Base-by-base conservation (phyloP, 176 grass and related monocot species). In the Musa beccarii region DNA sequence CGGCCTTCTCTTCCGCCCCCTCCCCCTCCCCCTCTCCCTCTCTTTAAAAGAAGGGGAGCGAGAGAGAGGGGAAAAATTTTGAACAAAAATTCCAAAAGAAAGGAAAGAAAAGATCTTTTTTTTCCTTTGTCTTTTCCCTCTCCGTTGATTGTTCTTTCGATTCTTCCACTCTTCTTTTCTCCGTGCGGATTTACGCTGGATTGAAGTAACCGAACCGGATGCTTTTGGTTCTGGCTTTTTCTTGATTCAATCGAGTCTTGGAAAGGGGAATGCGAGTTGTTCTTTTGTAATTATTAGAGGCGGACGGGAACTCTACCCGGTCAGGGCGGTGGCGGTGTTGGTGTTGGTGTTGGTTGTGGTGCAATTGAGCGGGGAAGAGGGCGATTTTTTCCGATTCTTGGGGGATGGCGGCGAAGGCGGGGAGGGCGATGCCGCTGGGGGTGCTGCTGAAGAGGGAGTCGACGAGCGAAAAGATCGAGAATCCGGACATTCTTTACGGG, bases 381-480 rank as follows among this genome's bases (percentile, higher is more conserved):
- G 15, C 24, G 8, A 8, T 71, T 11, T 71, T 17, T 64, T 54
- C 49, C 52, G 22, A 65, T 28, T 10, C 50, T 14, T 28, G 13
- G 10, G n/a, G 20, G 52, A 53, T 81, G 80, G 73, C 79, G 74
- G 77, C 49, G 66, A 76, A 79, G 78, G 25, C 83, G 59, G 65
- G 68, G 81, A 52, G 68, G 63, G 24, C 29, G 52, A 91, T 99
- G 80, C 88, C 95, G 16, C 72, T 99, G 12, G 90, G 80, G 29
- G 78, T 94, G 80, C 81, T 99, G 78, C 81, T 99, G 69, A 92
- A 92, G 86, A 86, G 88, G 84, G 95, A 99, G 76, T 79, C 87
- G 17, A 91, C 95, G 56, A 91, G 81, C 75, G 95, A 99, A 88
- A 82, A 86, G 84, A 94, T 91, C 69, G 90, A 94, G 80, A 83